phyloP scores from a whole-genome alignment of 441 rosid species.

The Mallotus repandus region DNA sequence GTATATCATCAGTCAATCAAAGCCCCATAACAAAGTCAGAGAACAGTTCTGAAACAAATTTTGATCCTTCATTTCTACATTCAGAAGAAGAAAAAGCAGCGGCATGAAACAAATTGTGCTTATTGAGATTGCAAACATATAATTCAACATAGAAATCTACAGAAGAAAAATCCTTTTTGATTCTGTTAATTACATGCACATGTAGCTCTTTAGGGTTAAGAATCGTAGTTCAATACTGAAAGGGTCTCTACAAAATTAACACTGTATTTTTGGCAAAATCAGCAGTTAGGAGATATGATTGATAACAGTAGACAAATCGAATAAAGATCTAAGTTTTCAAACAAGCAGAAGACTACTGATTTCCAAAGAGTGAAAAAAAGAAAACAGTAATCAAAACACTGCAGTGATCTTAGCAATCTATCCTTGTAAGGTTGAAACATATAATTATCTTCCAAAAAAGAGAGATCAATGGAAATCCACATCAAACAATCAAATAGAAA shows the following conservation, averaged over 20 bases:
- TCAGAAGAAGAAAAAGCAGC: background rate
- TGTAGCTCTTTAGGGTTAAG: background rate
- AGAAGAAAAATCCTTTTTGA: background rate
- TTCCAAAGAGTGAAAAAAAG: background rate
- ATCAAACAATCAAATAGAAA: constrained; percentile 2
- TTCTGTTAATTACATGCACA: background rate
- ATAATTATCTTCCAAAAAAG: background rate
- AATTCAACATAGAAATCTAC: background rate
- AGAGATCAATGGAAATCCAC: constrained; percentile 9
- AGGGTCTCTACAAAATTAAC: background rate
- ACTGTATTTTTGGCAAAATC: too few relatives aligned
- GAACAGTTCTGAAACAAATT: background rate
- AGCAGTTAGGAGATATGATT: background rate
- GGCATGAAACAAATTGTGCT: background rate
- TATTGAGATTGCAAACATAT: background rate
- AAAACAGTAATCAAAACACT: background rate
- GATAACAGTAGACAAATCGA: background rate
- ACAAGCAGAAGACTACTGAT: background rate
- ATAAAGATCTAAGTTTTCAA: background rate
- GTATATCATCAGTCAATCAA: background rate
- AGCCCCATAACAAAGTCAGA: background rate
- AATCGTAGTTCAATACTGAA: background rate
- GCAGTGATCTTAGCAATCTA: background rate
- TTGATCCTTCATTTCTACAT: background rate
- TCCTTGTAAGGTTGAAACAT: background rate